Conservation (phyloP, 2,329 filamentous ascomycete genomes). For the Pseudopithomyces chartarum region DNA sequence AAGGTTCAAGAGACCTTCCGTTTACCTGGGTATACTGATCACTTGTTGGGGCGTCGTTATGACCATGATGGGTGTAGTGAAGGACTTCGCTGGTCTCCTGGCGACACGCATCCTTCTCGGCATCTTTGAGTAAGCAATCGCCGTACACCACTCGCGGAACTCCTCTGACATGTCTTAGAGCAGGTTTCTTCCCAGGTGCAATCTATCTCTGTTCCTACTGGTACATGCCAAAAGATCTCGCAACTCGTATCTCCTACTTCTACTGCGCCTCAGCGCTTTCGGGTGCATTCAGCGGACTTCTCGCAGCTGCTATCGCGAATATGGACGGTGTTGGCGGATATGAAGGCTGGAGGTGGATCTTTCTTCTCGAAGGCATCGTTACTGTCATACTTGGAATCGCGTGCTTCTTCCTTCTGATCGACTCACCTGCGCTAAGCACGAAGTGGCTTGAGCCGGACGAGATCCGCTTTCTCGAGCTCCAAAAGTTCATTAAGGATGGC, state of each 20-base stretch:
- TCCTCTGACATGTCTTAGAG: conserved; percentile 15
- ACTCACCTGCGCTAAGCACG: conserved; percentile 23
- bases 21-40: conserved; percentile 38
- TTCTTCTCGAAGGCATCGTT: conserved; percentile 48
- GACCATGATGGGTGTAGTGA: conserved; percentile 31
- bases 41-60: conserved; percentile 31
- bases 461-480: conserved; percentile 29
- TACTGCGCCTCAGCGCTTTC: conserved; percentile 47
- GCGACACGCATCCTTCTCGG: conserved; percentile 26
- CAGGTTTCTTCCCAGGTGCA: conserved; percentile 42
- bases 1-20: conserved; percentile 47
- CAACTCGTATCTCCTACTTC: conserved; percentile 40
- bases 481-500: conserved; percentile 30
- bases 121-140: conserved; percentile 28
- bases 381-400: conserved; percentile 32
- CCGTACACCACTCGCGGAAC: not conserved
- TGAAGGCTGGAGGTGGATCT: conserved; percentile 51
- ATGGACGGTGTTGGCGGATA: conserved; percentile 49
- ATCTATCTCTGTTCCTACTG: conserved; percentile 40
- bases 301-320: conserved; percentile 44
- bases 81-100: conserved; percentile 25
- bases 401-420: conserved; percentile 35
- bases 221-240: conserved; percentile 44
- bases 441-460: conserved; percentile 30
- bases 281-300: conserved; percentile 49